Percentiles rank a stretch among this genome's conserved stretches.
Evolutionary conservation across 192 early-diverging fungal species (phyloP).

Genomic region (Coemansia sp.): DNA sequence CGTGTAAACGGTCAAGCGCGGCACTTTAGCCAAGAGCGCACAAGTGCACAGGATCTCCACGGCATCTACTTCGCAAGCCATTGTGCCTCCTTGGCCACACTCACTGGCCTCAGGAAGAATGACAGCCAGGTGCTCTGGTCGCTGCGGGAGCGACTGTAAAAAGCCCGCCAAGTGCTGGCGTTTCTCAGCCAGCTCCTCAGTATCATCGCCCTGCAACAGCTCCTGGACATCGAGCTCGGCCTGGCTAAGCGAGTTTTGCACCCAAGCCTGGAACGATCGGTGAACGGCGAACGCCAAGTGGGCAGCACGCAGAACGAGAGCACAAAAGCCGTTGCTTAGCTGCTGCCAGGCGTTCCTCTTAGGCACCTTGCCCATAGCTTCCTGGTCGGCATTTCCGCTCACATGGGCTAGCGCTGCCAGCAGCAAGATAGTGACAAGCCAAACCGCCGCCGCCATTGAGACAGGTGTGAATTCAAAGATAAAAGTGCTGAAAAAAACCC

Average conservation of each 20-base stretch:
- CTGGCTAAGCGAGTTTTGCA: slow-evolving; percentile 36
- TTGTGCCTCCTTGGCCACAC: neutral
- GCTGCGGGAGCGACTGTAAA: slow-evolving; percentile 38
- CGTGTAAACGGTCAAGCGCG: slow-evolving; percentile 42
- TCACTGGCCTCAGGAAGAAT: slow-evolving; percentile 26
- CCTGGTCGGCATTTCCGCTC: slow-evolving; percentile 4
- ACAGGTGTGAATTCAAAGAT: neutral
- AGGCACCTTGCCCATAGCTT: neutral
- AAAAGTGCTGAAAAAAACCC: neutral
- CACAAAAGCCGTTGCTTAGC: slow-evolving; percentile 28
- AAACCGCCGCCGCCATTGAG: slow-evolving; percentile 18
- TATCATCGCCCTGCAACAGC: slow-evolving; percentile 32
- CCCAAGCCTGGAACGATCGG: slow-evolving; percentile 43
- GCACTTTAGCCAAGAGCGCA: slow-evolving; percentile 31
- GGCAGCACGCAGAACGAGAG: slow-evolving; percentile 21
- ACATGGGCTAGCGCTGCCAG: slow-evolving; percentile 27
- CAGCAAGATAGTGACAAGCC: slow-evolving; percentile 19
- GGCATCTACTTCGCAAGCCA: slow-evolving; percentile 17
- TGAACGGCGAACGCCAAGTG: slow-evolving; percentile 43
- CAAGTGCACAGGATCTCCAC: slow-evolving; percentile 46
- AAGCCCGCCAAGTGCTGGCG: slow-evolving; percentile 28
- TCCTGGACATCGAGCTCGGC: slow-evolving; percentile 40
- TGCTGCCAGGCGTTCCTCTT: slow-evolving; percentile 14
- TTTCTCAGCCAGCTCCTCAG: slow-evolving; percentile 23
- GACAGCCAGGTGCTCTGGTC: slow-evolving; percentile 38